Evolutionary conservation across 2,329 filamentous ascomycete genomes (phyloP).

Genomic region (Apiospora hydei): DNA sequence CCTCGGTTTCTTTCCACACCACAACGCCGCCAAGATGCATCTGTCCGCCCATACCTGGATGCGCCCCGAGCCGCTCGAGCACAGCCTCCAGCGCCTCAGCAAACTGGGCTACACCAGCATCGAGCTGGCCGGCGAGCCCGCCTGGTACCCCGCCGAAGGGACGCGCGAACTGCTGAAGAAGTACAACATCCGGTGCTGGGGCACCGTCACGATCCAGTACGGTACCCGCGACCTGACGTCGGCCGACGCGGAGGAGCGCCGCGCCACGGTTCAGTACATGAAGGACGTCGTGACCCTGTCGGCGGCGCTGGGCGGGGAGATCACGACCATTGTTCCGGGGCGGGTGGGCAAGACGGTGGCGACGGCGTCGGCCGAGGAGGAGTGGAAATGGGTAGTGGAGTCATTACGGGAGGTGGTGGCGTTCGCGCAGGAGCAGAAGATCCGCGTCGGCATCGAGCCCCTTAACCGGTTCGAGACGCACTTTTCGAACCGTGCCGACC

Average conservation of each 20-base stretch:
- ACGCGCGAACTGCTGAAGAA: constrained; percentile 30
- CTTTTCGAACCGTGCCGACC: not conserved
- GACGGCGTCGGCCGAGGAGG: not conserved
- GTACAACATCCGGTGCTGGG: constrained; percentile 31
- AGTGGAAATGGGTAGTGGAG: not conserved
- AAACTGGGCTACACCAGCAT: constrained; percentile 31
- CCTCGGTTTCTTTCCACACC: not conserved
- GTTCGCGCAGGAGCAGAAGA: not conserved
- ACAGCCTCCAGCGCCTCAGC: constrained; percentile 29
- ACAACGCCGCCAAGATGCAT: constrained; percentile 26
- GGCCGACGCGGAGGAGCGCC: constrained; percentile 24
- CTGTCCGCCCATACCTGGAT: constrained; percentile 35
- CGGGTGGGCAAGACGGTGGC: constrained; percentile 3
- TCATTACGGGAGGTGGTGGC: not conserved
- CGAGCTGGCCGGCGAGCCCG: constrained; percentile 32
- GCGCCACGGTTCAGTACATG: constrained; percentile 31
- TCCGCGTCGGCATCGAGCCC: not conserved
- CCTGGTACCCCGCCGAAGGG: constrained; percentile 27
- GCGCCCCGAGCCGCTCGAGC: constrained; percentile 32
- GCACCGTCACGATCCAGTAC: constrained; percentile 32
- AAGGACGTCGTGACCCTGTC: constrained; percentile 31
- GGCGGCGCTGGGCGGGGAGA: constrained; percentile 29
- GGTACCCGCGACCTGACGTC: constrained; percentile 31
- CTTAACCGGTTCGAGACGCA: constrained; percentile 14
- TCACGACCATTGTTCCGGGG: constrained; percentile 24